Conservation (phyloP, 2,329 filamentous ascomycete genomes). For the Alternaria sp. region DNA sequence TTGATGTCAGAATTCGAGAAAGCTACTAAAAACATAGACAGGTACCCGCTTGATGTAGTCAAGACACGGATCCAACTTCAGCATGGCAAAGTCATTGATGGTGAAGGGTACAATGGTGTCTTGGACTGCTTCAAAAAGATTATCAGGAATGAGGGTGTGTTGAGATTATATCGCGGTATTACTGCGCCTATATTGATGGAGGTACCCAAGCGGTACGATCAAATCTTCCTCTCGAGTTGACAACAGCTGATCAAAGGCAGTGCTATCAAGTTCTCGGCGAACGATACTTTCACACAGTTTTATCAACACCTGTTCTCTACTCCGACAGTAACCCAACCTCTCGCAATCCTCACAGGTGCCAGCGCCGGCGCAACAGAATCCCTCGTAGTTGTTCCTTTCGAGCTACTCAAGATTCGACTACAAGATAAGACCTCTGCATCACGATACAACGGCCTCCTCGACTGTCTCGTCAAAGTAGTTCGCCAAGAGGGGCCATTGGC, state of each 20-base stretch:
- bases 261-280: constrained; percentile 45
- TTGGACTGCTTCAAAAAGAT: constrained; percentile 43
- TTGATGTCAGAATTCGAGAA: not conserved
- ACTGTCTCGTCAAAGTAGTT: constrained; percentile 40
- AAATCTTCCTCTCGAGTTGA: not conserved
- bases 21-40: constrained; percentile 36
- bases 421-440: constrained; percentile 40
- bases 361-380: constrained; percentile 42
- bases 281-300: constrained; percentile 37
- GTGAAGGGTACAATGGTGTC: constrained; percentile 38
- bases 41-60: constrained; percentile 46
- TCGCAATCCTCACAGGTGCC: constrained; percentile 40
- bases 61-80: constrained; percentile 45
- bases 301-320: constrained; percentile 36
- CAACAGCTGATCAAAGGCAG: constrained; percentile 8
- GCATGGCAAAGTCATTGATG: constrained; percentile 29
- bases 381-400: constrained; percentile 44
- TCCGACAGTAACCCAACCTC: constrained; percentile 32
- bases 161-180: constrained; percentile 40
- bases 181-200: constrained; percentile 46
- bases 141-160: constrained; percentile 32
- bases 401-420: constrained; percentile 41
- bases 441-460: constrained; percentile 37
- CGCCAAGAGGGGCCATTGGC: constrained; percentile 36
- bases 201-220: constrained; percentile 35